Percentiles rank a stretch among this genome's conserved stretches.
Evolutionary conservation across 768 basidiomycete genomes (phyloP).

Genomic region (Mycena latifolia): DNA sequence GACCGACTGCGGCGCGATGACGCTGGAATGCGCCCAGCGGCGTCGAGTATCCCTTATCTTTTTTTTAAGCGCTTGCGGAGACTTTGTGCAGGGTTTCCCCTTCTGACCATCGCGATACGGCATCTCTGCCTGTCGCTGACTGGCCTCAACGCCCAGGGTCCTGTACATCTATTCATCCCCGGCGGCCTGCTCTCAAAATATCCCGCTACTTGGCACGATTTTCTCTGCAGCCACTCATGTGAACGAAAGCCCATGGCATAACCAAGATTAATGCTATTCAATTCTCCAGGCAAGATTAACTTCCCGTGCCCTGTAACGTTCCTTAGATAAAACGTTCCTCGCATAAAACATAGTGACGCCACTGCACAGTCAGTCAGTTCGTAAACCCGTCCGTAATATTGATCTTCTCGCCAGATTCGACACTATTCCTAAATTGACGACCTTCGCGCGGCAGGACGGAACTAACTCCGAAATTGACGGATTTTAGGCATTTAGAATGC

Average conservation of each 20-base stretch:
- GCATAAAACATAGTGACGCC: too few species aligned
- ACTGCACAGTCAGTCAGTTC: too few species aligned
- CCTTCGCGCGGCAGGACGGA: slow-evolving; percentile 6
- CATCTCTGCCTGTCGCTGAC: not conserved
- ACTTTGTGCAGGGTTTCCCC: slow-evolving; percentile 23
- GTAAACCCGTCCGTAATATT: not conserved
- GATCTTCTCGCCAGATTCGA: not conserved
- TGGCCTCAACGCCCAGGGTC: not conserved
- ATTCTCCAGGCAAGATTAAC: too few species aligned
- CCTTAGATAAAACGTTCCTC: slow-evolving; percentile 1
- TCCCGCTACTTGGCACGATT: too few species aligned
- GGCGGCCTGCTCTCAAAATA: too few species aligned
- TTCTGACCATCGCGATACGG: not conserved
- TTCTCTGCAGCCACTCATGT: too few species aligned
- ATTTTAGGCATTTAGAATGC: slow-evolving; percentile 3
- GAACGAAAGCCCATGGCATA: too few species aligned
- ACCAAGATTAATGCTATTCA: too few species aligned
- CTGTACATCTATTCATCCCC: not conserved
- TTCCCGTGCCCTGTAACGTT: slow-evolving; percentile 1
- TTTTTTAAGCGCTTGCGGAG: not conserved
- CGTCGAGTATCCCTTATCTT: slow-evolving; percentile 6
- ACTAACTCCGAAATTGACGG: slow-evolving; percentile 13
- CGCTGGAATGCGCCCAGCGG: too few species aligned
- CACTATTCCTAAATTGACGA: slow-evolving; percentile 10
- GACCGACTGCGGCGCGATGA: too few species aligned